Conservation (phyloP, 1,284 basidiomycete genomes). For the Termitomyces sp. region DNA sequence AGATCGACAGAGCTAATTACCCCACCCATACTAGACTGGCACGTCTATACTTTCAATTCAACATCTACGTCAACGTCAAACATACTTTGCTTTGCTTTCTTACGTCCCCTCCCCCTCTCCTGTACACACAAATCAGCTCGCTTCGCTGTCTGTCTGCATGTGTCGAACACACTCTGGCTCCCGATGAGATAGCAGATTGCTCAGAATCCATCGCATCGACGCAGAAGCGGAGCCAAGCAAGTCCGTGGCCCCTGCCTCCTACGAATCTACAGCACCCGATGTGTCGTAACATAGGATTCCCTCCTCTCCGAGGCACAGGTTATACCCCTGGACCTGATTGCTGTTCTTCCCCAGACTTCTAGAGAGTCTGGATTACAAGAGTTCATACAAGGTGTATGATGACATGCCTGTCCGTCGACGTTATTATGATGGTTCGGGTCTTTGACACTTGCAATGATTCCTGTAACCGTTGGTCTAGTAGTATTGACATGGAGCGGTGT, state of each 20-base stretch:
- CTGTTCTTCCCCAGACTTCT: neutral
- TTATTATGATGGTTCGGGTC: neutral
- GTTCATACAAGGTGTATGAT: neutral
- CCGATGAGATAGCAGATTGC: neutral
- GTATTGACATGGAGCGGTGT: neutral
- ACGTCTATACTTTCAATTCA: neutral
- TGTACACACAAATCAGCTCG: neutral
- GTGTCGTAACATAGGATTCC: too few species aligned
- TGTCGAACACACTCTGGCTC: slow-evolving; percentile 5
- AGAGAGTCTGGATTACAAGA: neutral
- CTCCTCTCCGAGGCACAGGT: neutral
- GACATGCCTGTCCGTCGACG: neutral
- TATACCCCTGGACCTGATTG: slow-evolving; percentile 2
- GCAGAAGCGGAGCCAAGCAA: neutral
- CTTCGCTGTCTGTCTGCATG: slow-evolving; percentile 2
- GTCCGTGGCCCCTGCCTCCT: too few species aligned
- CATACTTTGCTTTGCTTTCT: neutral
- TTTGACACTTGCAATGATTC: neutral
- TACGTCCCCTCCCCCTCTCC: neutral
- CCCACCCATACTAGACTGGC: neutral
- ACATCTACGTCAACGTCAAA: slow-evolving; percentile 4
- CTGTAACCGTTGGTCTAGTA: neutral
- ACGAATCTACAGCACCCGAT: neutral
- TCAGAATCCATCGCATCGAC: neutral
- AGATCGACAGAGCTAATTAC: slow-evolving; percentile 9